phyloP scores from a whole-genome alignment of 2,329 filamentous ascomycete genomes.

The Pseudogymnoascus destructans region DNA sequence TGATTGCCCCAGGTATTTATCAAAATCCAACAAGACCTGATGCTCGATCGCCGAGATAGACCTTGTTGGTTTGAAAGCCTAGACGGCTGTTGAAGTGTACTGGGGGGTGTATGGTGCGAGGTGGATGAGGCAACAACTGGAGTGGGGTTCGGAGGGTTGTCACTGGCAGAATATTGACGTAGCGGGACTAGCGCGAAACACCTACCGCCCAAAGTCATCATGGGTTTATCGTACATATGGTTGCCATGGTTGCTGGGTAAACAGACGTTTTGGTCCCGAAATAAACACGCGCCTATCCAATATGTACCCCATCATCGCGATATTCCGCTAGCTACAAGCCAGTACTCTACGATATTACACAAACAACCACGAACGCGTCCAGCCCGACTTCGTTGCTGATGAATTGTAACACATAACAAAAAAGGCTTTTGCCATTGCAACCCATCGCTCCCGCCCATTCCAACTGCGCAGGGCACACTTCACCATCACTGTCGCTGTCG shows the following conservation, averaged over 20 bases:
- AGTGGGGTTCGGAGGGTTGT: not conserved
- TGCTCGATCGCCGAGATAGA: not conserved
- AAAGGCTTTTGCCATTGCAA: slow-evolving; percentile 5
- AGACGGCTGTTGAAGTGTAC: slow-evolving; percentile 1
- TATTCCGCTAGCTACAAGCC: not conserved
- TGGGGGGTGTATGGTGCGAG: not conserved
- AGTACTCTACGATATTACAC: slow-evolving; percentile 1
- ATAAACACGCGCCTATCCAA: slow-evolving; percentile 6
- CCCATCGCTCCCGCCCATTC: not conserved
- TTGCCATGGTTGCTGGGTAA: slow-evolving; percentile 9
- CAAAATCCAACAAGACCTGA: not conserved
- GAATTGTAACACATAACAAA: slow-evolving; percentile 8
- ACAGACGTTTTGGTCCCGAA: slow-evolving; percentile 3
- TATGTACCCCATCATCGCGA: slow-evolving; percentile 6
- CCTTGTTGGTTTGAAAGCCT: not conserved
- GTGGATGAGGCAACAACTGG: not conserved
- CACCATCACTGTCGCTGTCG: not conserved
- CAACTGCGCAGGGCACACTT: not conserved
- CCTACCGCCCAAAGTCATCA: slow-evolving; percentile 5
- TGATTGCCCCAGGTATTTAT: slow-evolving; percentile 19
- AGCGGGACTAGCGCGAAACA: not conserved
- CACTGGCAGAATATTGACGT: not conserved
- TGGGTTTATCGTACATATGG: not conserved
- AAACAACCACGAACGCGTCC: slow-evolving; percentile 3
- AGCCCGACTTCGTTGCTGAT: slow-evolving; percentile 1